Conservation (phyloP, 2,329 filamentous ascomycete genomes). For the Colletotrichum tofieldiae region DNA sequence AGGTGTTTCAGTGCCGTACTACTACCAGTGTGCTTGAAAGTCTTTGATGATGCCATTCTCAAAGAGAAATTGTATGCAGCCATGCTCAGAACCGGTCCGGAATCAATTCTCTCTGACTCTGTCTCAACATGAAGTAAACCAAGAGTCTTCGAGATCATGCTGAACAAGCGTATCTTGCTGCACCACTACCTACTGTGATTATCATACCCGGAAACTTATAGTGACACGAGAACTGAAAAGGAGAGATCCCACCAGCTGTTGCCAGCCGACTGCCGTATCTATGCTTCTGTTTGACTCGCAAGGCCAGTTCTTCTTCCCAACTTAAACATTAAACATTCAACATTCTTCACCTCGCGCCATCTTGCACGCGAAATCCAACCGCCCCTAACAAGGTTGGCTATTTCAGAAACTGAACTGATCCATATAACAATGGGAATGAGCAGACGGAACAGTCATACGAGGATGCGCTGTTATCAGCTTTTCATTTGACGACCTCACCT, state of each 20-base stretch:
- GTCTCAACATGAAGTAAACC: too few relatives aligned
- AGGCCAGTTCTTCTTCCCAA: background rate
- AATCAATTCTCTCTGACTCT: too few relatives aligned
- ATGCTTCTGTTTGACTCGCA: background rate
- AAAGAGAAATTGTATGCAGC: too few relatives aligned
- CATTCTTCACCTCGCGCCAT: background rate
- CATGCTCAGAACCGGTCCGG: too few relatives aligned
- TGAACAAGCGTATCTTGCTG: too few relatives aligned
- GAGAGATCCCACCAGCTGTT: background rate
- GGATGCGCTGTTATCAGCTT: background rate
- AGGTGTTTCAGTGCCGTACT: conserved; percentile 56
- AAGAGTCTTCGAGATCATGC: too few relatives aligned
- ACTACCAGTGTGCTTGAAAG: conserved; percentile 54
- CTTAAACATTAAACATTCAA: background rate
- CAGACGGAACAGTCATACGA: background rate
- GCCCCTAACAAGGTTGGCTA: background rate
- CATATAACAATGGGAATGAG: background rate
- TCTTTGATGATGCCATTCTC: too few relatives aligned
- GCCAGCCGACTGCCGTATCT: background rate
- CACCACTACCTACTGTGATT: too few relatives aligned
- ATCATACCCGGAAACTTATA: background rate
- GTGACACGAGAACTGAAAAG: too few relatives aligned
- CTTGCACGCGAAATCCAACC: background rate
- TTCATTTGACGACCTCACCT: background rate
- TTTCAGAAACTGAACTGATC: background rate